phyloP scores from a whole-genome alignment of 805 yeast genomes.

The Monosporozyma aerobia region DNA sequence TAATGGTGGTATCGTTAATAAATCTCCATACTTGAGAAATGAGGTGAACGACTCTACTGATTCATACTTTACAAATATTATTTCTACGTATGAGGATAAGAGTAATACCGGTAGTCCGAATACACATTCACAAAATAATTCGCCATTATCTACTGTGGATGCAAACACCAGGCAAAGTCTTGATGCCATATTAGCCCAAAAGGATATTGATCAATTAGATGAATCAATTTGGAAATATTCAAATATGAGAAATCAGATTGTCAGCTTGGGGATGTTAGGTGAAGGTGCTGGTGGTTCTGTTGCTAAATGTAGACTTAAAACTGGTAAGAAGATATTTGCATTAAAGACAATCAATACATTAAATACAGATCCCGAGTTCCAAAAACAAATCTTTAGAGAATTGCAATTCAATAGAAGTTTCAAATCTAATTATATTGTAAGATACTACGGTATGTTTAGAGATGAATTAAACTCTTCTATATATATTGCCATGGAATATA shows the following conservation, averaged over 20 bases:
- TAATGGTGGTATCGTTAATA: not conserved
- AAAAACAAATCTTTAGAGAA: conserved; percentile 84
- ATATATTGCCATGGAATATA: conserved; percentile 93
- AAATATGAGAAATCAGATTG: conserved; percentile 44
- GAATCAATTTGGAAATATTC: conserved; percentile 68
- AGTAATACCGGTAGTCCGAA: conserved; percentile 5
- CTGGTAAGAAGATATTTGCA: conserved; percentile 67
- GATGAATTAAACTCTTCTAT: conserved; percentile 70
- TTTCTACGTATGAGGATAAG: conserved; percentile 18
- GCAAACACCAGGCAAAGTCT: not conserved
- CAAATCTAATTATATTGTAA: conserved; percentile 74
- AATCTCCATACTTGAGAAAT: conserved; percentile 7
- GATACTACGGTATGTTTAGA: conserved; percentile 86
- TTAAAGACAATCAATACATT: conserved; percentile 44
- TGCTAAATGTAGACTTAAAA: conserved; percentile 56
- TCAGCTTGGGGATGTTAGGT: conserved; percentile 65
- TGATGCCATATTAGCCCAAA: conserved; percentile 7
- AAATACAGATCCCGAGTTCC: conserved; percentile 67
- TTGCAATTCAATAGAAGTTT: conserved; percentile 80
- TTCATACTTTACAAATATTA: conserved; percentile 18
- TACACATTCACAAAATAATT: conserved; percentile 4
- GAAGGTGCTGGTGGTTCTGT: conserved; percentile 96
- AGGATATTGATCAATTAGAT: conserved; percentile 47
- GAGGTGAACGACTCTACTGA: conserved; percentile 15
- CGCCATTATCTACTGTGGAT: not conserved